Percentiles rank a stretch among this genome's conserved stretches.
Evolutionary conservation across 2,329 filamentous ascomycete species (phyloP).

Genomic region (Annulohypoxylon truncatum): DNA sequence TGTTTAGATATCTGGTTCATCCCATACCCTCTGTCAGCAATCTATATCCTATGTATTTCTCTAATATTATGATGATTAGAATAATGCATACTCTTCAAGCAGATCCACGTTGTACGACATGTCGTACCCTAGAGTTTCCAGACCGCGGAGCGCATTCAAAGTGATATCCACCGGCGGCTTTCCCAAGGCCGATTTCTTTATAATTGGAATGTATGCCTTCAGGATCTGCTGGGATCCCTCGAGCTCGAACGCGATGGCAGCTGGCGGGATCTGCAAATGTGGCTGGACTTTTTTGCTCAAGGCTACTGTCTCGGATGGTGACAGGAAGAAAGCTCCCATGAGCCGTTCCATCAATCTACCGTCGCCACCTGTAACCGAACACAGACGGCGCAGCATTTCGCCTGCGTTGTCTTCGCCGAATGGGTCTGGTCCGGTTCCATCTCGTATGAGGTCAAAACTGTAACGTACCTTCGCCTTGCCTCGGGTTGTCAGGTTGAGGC

Average conservation of each 20-base stretch:
- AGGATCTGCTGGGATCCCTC: constrained; percentile 5
- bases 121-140: constrained; percentile 17
- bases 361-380: background rate
- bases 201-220: constrained; percentile 7
- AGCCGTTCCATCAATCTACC: constrained; percentile 11
- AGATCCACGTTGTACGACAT: constrained; percentile 1
- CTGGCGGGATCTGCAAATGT: constrained; percentile 14
- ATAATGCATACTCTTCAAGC: background rate
- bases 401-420: constrained; percentile 12
- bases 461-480: constrained; percentile 12
- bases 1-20: constrained; percentile 6
- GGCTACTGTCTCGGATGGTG: constrained; percentile 11
- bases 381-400: constrained; percentile 3
- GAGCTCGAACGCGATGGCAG: constrained; percentile 9
- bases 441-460: constrained; percentile 7
- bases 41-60: background rate
- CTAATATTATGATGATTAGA: too few species aligned
- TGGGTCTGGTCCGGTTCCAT: constrained; percentile 1
- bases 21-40: background rate
- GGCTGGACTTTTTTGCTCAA: constrained; percentile 4
- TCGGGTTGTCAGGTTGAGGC: constrained; percentile 10
- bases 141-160: constrained; percentile 3
- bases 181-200: constrained; percentile 1
- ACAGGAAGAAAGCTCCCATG: constrained; percentile 7
- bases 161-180: background rate